phyloP scores from a whole-genome alignment of 2,329 filamentous ascomycete species.

The Sarocladium strictum region DNA sequence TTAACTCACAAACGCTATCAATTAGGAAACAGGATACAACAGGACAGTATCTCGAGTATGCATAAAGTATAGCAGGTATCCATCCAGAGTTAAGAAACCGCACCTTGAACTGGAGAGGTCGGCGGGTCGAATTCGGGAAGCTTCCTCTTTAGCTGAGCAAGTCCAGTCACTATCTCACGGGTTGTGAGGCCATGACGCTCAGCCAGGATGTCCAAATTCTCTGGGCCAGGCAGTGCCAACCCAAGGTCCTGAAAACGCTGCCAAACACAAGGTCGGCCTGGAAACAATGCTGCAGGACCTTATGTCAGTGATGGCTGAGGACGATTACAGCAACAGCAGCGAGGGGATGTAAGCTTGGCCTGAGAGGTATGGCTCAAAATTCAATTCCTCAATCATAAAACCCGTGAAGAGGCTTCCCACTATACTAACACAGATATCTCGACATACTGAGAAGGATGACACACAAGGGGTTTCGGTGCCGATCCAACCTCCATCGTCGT shows the following conservation, averaged over 20 bases:
- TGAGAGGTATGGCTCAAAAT: neutral
- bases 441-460: no score
- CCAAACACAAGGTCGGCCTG: slow-evolving; percentile 9
- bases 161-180: slow-evolving; percentile 6
- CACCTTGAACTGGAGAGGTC: slow-evolving; percentile 15
- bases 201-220: slow-evolving; percentile 11
- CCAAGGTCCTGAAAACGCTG: slow-evolving; percentile 10
- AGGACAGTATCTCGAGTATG: no score
- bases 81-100: neutral
- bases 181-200: slow-evolving; percentile 11
- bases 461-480: no score
- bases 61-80: no score
- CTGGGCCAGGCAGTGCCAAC: slow-evolving; percentile 13
- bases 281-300: neutral
- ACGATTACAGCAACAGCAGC: no score
- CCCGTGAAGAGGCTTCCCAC: neutral
- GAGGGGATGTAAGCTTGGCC: no score
- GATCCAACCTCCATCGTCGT: no score
- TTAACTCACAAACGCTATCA: slow-evolving; percentile 19
- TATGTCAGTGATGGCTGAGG: slow-evolving; percentile 1
- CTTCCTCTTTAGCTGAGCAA: slow-evolving; percentile 14
- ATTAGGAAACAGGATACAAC: neutral
- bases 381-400: neutral
- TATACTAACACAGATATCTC: neutral
- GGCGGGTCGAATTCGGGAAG: slow-evolving; percentile 13